Evolutionary conservation across 352 stramenopile species (phyloP).

Genomic region (Thalassiosira oceanica): DNA sequence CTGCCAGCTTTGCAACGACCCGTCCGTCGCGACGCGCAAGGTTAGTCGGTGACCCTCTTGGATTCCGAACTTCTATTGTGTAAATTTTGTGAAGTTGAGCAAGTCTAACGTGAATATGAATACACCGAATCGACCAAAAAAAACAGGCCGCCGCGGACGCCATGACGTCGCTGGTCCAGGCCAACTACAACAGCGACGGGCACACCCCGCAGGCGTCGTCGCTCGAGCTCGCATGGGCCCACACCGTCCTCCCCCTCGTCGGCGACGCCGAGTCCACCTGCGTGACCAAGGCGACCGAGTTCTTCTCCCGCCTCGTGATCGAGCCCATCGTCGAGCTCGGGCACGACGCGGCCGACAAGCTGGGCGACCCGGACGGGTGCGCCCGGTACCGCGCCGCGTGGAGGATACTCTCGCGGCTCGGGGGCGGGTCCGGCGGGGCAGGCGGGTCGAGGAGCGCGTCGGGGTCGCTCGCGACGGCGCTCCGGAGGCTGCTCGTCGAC

Average conservation of each 20-base stretch:
- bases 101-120: too few species aligned
- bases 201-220: constrained; percentile 28
- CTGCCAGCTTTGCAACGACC: constrained; percentile 65
- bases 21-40: constrained; percentile 60
- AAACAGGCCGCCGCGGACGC: constrained; percentile 59
- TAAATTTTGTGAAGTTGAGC: too few species aligned
- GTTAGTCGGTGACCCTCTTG: too few species aligned
- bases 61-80: too few species aligned
- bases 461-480: constrained; percentile 52
- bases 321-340: constrained; percentile 57
- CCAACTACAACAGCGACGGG: constrained; percentile 10
- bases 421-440: constrained; percentile 35
- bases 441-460: constrained; percentile 51
- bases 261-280: constrained; percentile 62
- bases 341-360: constrained; percentile 10
- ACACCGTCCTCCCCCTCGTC: constrained; percentile 72
- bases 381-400: constrained; percentile 46
- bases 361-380: constrained; percentile 9
- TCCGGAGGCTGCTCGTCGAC: constrained; percentile 54
- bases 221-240: constrained; percentile 66
- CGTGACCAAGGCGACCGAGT: constrained; percentile 54
- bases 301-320: constrained; percentile 62
- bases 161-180: constrained; percentile 62
- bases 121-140: too few species aligned
- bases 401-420: constrained; percentile 65